Percentiles rank a stretch among this genome's conserved stretches.
These are phyloP conservation scores for Ophiostoma angusticollis DNA, from an alignment of 2,329 filamentous ascomycete genomes.

Conservation along the genomic window DNA sequence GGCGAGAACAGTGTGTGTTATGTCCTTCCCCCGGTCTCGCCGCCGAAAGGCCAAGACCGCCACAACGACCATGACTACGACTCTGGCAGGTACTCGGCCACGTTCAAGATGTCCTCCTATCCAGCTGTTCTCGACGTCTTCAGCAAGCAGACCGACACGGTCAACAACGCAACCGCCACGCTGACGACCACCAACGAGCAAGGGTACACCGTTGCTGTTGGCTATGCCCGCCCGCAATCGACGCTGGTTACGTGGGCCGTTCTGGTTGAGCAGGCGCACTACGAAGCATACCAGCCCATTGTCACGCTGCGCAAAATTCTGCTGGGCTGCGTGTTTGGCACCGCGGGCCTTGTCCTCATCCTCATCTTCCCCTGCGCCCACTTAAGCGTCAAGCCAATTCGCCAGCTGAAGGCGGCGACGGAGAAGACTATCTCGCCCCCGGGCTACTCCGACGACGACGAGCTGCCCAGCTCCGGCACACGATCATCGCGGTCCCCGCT, in stretches of 20 bases:
- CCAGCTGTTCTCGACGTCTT: conserved; percentile 51
- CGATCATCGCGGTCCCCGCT: conserved; percentile 30
- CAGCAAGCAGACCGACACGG: conserved; percentile 30
- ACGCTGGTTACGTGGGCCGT: conserved; percentile 69
- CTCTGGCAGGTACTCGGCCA: conserved; percentile 28
- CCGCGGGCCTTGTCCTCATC: conserved; percentile 57
- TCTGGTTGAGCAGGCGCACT: conserved; percentile 60
- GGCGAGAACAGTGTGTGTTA: conserved; percentile 39
- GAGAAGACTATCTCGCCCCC: conserved; percentile 58
- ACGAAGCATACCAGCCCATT: conserved; percentile 67
- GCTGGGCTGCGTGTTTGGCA: conserved; percentile 74
- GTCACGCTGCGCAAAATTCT: conserved; percentile 64
- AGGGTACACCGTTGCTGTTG: conserved; percentile 57
- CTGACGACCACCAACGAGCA: conserved; percentile 65
- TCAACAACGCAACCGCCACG: conserved; percentile 56
- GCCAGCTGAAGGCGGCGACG: conserved; percentile 61
- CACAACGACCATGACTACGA: conserved; percentile 32
- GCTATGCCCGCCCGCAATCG: conserved; percentile 58
- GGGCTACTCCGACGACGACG: conserved; percentile 43
- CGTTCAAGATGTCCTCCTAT: conserved; percentile 50
- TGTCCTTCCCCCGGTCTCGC: conserved; percentile 40
- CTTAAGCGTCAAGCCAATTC: conserved; percentile 67
- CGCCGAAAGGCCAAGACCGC: conserved; percentile 28
- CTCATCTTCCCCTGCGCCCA: conserved; percentile 70
- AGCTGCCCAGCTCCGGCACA: conserved; percentile 28